These are phyloP conservation scores for Ogataea kodamae DNA, from an alignment of 805 yeast genomes.

Conservation along the genomic window DNA sequence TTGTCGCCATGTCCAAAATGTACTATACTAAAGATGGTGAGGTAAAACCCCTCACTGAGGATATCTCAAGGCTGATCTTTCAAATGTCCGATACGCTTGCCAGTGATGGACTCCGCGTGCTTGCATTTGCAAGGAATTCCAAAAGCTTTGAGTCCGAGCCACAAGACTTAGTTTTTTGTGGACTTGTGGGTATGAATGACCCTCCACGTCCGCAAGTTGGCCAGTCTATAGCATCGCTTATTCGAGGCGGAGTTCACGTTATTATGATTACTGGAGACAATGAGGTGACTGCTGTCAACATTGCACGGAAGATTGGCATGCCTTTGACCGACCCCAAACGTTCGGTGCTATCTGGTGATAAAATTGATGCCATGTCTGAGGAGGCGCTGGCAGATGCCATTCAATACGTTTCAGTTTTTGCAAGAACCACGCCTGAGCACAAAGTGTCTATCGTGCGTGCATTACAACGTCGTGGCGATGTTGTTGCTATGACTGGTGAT, in stretches of 20 bases:
- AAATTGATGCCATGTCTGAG: conserved; percentile 69
- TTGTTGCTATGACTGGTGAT: conserved; percentile 99
- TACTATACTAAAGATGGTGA: conserved; percentile 60
- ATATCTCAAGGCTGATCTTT: conserved; percentile 43
- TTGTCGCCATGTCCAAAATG: conserved; percentile 57
- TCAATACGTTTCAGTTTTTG: conserved; percentile 81
- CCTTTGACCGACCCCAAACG: conserved; percentile 60
- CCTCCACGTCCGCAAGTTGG: conserved; percentile 93
- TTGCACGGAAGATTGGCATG: conserved; percentile 89
- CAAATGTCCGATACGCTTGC: conserved; percentile 67
- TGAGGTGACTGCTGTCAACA: conserved; percentile 79
- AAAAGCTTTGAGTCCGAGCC: conserved; percentile 44
- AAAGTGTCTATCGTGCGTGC: conserved; percentile 88
- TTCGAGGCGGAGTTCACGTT: conserved; percentile 95
- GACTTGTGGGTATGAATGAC: conserved; percentile 93
- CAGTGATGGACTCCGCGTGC: conserved; percentile 77
- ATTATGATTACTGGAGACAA: conserved; percentile 97
- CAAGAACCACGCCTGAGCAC: conserved; percentile 94
- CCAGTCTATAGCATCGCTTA: conserved; percentile 65
- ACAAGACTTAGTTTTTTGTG: conserved; percentile 67
- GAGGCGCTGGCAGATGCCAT: conserved; percentile 72
- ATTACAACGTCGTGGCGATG: conserved; percentile 83
- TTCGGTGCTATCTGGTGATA: conserved; percentile 82
- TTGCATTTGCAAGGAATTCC: conserved; percentile 66
- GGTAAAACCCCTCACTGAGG: conserved; percentile 53